phyloP scores from a whole-genome alignment of 1,284 basidiomycete species.

The Lentinus polychrous region DNA sequence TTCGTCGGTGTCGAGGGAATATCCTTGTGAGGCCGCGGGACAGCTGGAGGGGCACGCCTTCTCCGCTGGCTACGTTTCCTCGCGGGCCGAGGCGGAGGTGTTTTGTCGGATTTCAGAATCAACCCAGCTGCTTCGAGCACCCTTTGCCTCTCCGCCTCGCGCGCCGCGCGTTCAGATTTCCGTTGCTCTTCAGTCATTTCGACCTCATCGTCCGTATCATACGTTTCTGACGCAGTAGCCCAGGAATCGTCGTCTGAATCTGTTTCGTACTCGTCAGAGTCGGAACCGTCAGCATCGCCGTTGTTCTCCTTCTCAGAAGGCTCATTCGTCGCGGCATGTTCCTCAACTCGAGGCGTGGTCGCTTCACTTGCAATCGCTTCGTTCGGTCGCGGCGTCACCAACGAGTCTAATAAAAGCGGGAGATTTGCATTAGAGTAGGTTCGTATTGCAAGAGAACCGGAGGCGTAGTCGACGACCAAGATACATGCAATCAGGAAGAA shows the following conservation, averaged over 20 bases:
- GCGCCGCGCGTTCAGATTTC: slow-evolving; percentile 51
- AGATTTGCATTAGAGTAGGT: slow-evolving; percentile 3
- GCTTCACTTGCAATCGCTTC: neutral
- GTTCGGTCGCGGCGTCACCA: slow-evolving; percentile 8
- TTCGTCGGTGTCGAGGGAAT: slow-evolving; percentile 24
- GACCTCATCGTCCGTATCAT: slow-evolving; percentile 21
- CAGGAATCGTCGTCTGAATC: slow-evolving; percentile 49
- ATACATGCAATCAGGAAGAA: slow-evolving; percentile 41
- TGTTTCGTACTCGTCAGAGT: slow-evolving; percentile 33
- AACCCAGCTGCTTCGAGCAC: slow-evolving; percentile 87
- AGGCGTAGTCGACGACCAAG: slow-evolving; percentile 16
- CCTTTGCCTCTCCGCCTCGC: slow-evolving; percentile 71
- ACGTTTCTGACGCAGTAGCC: slow-evolving; percentile 43
- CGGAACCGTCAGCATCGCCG: slow-evolving; percentile 21
- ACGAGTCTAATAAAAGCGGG: slow-evolving; percentile 10
- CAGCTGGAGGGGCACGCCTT: slow-evolving; percentile 49
- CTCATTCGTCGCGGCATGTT: neutral
- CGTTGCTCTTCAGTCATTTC: slow-evolving; percentile 38
- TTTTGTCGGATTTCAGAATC: slow-evolving; percentile 54
- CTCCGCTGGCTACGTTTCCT: slow-evolving; percentile 25
- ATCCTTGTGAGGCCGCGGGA: slow-evolving; percentile 18
- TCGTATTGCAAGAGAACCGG: slow-evolving; percentile 13
- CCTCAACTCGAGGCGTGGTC: neutral
- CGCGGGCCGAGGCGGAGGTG: slow-evolving; percentile 30
- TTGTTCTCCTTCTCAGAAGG: neutral